Evolutionary conservation across 179 eudicot genomes (phyloP).

Genomic region (Nepenthes alata): DNA sequence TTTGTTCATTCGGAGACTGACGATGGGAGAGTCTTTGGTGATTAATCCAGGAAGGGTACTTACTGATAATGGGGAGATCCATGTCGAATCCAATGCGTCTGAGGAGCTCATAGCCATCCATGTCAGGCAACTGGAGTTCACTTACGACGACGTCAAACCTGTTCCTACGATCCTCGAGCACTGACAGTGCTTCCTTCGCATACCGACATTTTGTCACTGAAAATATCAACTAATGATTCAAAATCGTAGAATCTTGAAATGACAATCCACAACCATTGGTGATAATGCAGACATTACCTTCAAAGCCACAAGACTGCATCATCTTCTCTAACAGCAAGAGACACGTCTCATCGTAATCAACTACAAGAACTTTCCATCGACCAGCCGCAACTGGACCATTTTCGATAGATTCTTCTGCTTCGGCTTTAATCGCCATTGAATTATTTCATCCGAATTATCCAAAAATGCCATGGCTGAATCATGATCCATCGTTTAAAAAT

Average conservation of each 20-base stretch:
- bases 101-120: slow-evolving; percentile 15
- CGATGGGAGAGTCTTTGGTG: too few species aligned
- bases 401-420: too few species aligned
- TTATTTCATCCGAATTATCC: too few species aligned
- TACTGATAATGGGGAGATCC: slow-evolving; percentile 22
- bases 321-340: slow-evolving; percentile 7
- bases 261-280: too few species aligned
- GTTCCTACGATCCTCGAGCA: slow-evolving; percentile 1
- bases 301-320: neutral
- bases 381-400: too few species aligned
- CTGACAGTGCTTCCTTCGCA: slow-evolving; percentile 6
- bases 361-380: slow-evolving; percentile 11
- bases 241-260: neutral
- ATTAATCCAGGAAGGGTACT: neutral
- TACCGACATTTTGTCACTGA: slow-evolving; percentile 12
- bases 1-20: too few species aligned
- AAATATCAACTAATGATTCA: neutral
- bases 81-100: slow-evolving; percentile 5
- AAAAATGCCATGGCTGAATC: too few species aligned
- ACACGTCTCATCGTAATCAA: slow-evolving; percentile 9
- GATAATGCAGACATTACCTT: too few species aligned
- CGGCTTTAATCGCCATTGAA: too few species aligned
- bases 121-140: slow-evolving; percentile 7
- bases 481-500: too few species aligned
- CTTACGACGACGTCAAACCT: slow-evolving; percentile 10